phyloP scores from a whole-genome alignment of 768 basidiomycete species.

The Amanita subjunquillea region DNA sequence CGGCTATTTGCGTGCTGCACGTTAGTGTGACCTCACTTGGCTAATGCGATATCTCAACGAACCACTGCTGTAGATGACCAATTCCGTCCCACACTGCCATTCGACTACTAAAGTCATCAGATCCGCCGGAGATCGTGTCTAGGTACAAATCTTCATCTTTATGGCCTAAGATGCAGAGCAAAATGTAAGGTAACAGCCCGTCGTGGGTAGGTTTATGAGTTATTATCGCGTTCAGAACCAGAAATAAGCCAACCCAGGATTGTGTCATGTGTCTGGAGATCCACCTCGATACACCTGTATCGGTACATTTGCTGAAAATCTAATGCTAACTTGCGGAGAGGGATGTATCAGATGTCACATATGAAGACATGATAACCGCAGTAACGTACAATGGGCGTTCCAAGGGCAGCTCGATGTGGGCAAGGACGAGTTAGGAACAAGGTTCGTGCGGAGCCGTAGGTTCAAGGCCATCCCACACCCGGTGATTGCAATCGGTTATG shows the following conservation, averaged over 20 bases:
- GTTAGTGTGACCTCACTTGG: not conserved
- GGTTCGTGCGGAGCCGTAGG: not conserved
- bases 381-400: not conserved
- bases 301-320: not conserved
- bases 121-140: not conserved
- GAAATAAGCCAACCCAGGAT: not conserved
- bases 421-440: not conserved
- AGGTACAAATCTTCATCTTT: slow-evolving; percentile 1
- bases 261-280: not conserved
- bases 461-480: not conserved
- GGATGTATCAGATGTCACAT: not conserved
- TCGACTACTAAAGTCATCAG: not conserved
- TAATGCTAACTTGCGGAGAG: not conserved
- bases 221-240: not conserved
- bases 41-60: not conserved
- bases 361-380: not conserved
- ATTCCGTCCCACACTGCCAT: not conserved
- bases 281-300: not conserved
- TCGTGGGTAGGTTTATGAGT: not conserved
- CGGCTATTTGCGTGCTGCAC: not conserved
- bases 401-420: not conserved
- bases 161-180: not conserved
- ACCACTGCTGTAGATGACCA: not conserved
- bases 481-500: slow-evolving; percentile 1
- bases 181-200: not conserved